These are phyloP conservation scores for Globisporangium mamillatum DNA, from an alignment of 352 stramenopile species.

Conservation along the genomic window DNA sequence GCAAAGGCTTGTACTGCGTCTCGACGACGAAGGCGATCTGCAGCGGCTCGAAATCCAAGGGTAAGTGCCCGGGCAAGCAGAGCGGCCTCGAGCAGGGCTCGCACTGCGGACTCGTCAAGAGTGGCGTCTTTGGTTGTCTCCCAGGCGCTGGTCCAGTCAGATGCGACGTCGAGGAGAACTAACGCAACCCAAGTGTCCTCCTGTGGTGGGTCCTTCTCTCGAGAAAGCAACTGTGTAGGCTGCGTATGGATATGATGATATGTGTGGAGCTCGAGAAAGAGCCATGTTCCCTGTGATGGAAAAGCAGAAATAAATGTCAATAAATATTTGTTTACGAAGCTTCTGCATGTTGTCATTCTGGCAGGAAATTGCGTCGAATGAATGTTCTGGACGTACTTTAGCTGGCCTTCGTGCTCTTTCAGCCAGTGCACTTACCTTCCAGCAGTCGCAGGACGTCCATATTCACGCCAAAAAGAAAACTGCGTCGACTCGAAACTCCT, in stretches of 20 bases:
- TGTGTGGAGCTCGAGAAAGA: not conserved
- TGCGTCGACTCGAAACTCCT: too few relatives aligned
- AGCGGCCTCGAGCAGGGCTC: constrained; percentile 7
- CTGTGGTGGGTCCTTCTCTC: not conserved
- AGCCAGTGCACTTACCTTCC: too few relatives aligned
- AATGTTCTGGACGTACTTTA: too few relatives aligned
- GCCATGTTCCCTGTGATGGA: not conserved
- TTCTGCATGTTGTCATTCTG: too few relatives aligned
- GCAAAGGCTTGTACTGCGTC: constrained; percentile 9
- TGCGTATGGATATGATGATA: not conserved
- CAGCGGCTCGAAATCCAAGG: not conserved
- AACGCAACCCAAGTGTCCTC: not conserved
- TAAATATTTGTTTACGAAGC: not conserved
- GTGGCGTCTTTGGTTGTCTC: constrained; percentile 8
- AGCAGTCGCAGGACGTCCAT: too few relatives aligned
- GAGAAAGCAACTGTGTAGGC: not conserved
- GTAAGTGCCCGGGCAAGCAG: constrained; percentile 7
- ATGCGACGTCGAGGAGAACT: constrained; percentile 8
- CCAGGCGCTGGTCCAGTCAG: not conserved
- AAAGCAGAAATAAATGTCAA: not conserved
- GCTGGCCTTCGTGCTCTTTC: too few relatives aligned
- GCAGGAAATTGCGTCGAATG: too few relatives aligned
- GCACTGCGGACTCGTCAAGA: constrained; percentile 9
- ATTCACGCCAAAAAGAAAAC: too few relatives aligned
- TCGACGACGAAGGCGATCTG: not conserved